Evolutionary conservation across 2,329 filamentous ascomycete species (phyloP).

Genomic region (Trichoderma harzianum): DNA sequence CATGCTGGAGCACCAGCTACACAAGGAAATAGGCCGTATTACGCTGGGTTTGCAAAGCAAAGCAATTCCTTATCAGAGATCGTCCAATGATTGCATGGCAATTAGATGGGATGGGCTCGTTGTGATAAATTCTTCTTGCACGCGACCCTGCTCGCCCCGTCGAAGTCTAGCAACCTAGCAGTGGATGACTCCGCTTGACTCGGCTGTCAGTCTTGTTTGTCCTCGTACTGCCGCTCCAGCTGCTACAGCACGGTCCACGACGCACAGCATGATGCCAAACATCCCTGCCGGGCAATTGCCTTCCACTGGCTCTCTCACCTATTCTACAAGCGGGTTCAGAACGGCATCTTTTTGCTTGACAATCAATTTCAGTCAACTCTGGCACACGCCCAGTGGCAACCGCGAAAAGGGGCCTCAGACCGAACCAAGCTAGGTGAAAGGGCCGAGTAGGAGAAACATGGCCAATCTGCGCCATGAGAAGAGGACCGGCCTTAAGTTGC

Average conservation of each 20-base stretch:
- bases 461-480: conserved; percentile 7
- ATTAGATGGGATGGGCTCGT: not conserved
- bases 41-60: not conserved
- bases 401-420: conserved; percentile 3
- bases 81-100: not conserved
- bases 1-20: not conserved
- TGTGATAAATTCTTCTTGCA: conserved; percentile 2
- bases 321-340: not conserved
- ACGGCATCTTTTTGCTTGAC: not conserved
- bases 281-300: not conserved
- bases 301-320: not conserved
- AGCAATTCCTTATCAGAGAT: not conserved
- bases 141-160: conserved; percentile 12
- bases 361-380: not conserved
- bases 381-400: conserved; percentile 2
- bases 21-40: not conserved
- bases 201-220: not conserved
- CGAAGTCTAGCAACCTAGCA: not conserved
- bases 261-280: not conserved
- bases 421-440: conserved; percentile 13
- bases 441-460: conserved; percentile 18
- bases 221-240: not conserved
- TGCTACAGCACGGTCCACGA: not conserved
- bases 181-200: conserved; percentile 5
- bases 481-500: conserved; percentile 5